Evolutionary conservation across 768 basidiomycete species (phyloP).

Genomic region (Clitopilus passeckerianus): DNA sequence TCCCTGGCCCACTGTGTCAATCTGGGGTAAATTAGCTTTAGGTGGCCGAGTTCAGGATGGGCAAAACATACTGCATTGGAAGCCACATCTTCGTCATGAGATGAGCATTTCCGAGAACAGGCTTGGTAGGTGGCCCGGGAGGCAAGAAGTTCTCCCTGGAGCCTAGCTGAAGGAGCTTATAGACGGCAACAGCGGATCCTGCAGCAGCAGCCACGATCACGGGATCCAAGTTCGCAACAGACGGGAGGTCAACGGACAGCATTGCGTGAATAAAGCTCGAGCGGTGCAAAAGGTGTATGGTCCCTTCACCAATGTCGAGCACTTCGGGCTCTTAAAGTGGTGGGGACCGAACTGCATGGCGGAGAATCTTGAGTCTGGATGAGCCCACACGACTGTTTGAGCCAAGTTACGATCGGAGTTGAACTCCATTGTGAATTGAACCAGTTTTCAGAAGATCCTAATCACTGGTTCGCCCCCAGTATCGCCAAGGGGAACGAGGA

Average conservation of each 20-base stretch:
- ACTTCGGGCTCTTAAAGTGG: no score
- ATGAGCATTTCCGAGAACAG: background rate
- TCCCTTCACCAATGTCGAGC: no score
- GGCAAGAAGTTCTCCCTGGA: background rate
- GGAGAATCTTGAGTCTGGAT: no score
- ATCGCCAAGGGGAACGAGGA: no score
- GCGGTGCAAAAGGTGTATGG: no score
- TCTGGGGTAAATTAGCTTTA: background rate
- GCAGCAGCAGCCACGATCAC: background rate
- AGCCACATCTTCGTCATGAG: background rate
- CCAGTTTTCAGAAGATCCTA: no score
- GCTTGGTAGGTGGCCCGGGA: background rate
- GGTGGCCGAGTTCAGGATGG: background rate
- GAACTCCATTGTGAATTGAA: no score
- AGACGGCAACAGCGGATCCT: background rate
- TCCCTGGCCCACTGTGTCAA: background rate
- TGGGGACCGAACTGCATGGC: no score
- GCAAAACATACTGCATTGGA: background rate
- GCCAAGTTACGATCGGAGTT: no score
- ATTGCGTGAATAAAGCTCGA: background rate
- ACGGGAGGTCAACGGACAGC: background rate
- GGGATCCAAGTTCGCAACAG: background rate
- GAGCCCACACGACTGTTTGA: no score
- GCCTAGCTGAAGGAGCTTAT: background rate
- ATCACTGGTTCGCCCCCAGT: no score